These are phyloP conservation scores for Secale cereale DNA, from an alignment of 176 grass and related monocot species.

Conservation along the genomic window DNA sequence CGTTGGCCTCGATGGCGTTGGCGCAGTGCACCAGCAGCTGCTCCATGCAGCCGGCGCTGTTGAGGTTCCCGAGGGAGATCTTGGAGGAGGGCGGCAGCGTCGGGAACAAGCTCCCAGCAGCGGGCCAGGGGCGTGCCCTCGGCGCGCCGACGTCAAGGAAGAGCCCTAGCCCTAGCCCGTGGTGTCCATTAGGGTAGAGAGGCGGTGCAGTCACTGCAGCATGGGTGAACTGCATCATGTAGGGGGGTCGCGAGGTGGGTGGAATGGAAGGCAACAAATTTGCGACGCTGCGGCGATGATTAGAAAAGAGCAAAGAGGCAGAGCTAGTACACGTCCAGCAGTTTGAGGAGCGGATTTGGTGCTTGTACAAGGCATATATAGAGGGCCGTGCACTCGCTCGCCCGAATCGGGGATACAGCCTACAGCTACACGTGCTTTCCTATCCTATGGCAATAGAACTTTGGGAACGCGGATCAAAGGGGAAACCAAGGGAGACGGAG, in stretches of 20 bases:
- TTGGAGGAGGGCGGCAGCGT: slow-evolving; percentile 38
- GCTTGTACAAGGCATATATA: slow-evolving; percentile 96
- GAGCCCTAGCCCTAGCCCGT: slow-evolving; percentile 45
- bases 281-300: slow-evolving; percentile 12
- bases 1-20: slow-evolving; percentile 92
- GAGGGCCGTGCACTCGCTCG: slow-evolving; percentile 67
- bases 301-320: slow-evolving; percentile 40
- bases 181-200: slow-evolving; percentile 40
- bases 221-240: slow-evolving; percentile 96
- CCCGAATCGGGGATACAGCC: slow-evolving; percentile 33
- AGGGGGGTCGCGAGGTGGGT: slow-evolving; percentile 29
- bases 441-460: slow-evolving; percentile 40
- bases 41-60: slow-evolving; percentile 83
- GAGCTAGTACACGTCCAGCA: slow-evolving; percentile 48
- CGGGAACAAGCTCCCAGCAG: slow-evolving; percentile 26
- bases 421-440: slow-evolving; percentile 39
- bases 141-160: slow-evolving; percentile 51
- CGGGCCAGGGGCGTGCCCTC: slow-evolving; percentile 35
- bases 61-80: slow-evolving; percentile 70
- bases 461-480: slow-evolving; percentile 30
- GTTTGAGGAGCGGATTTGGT: slow-evolving; percentile 72
- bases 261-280: slow-evolving; percentile 18
- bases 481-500: slow-evolving; percentile 25
- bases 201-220: slow-evolving; percentile 52
- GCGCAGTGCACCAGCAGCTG: slow-evolving; percentile 98